Evolutionary conservation across 78 protist genomes (phyloP).

Genomic region (Trichosphaerium sp.): DNA sequence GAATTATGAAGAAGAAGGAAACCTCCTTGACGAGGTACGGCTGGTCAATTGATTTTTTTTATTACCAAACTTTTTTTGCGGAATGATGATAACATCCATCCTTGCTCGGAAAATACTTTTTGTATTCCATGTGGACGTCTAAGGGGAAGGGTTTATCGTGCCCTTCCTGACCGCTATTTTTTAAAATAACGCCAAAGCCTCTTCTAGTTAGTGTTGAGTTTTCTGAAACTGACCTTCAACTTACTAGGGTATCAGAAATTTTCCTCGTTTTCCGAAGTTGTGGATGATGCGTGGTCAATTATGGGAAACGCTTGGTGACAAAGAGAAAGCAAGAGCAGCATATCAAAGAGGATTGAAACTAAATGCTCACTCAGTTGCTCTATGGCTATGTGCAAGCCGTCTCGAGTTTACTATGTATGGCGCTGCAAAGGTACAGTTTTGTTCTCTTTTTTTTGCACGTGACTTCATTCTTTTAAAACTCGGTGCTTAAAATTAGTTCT

Average conservation of each 20-base stretch:
- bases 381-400: slow-evolving; percentile 66
- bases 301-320: background rate
- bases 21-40: slow-evolving; percentile 25
- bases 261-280: slow-evolving; percentile 58
- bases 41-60: background rate
- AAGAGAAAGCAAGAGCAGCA: slow-evolving; percentile 39
- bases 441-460: background rate
- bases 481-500: background rate
- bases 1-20: slow-evolving; percentile 6
- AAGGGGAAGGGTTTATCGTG: background rate
- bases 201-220: background rate
- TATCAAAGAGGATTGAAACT: slow-evolving; percentile 14
- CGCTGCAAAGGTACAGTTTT: background rate
- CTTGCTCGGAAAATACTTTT: background rate
- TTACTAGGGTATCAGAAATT: slow-evolving; percentile 15
- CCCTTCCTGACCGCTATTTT: background rate
- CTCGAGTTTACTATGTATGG: slow-evolving; percentile 53
- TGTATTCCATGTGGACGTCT: too few species aligned
- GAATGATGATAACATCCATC: background rate
- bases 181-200: background rate
- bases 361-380: slow-evolving; percentile 23
- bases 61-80: background rate
- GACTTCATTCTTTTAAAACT: background rate
- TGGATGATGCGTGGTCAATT: slow-evolving; percentile 82
- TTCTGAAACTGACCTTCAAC: background rate